Conservation (phyloP, 768 basidiomycete genomes). For the Calocybe cyanea region DNA sequence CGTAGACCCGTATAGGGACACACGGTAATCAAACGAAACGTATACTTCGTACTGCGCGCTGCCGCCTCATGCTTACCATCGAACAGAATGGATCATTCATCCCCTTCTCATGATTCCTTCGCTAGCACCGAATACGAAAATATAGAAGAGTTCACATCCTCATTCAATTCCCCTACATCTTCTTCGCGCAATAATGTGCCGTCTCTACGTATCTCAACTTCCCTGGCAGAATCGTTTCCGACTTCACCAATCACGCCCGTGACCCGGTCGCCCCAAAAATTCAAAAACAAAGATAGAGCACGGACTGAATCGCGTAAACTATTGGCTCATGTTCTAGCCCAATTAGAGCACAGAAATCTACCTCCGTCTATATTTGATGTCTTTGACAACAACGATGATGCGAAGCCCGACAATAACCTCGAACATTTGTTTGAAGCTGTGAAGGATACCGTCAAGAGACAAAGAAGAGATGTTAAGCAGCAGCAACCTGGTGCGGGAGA, state of each 20-base stretch:
- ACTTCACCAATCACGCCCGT: slow-evolving; percentile 17
- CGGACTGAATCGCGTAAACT: slow-evolving; percentile 67
- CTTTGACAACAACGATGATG: slow-evolving; percentile 24
- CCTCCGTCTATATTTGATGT: slow-evolving; percentile 51
- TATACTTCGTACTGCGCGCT: too few species aligned
- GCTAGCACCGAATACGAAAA: neutral
- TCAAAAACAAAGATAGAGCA: slow-evolving; percentile 33
- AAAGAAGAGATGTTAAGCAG: slow-evolving; percentile 20
- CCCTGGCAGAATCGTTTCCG: slow-evolving; percentile 19
- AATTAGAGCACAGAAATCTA: slow-evolving; percentile 53
- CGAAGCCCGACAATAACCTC: slow-evolving; percentile 28
- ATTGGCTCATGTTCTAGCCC: slow-evolving; percentile 57
- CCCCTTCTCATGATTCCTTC: neutral
- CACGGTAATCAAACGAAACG: too few species aligned
- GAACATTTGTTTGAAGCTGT: slow-evolving; percentile 42
- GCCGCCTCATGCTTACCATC: neutral
- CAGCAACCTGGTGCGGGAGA: slow-evolving; percentile 18
- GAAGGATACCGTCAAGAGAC: slow-evolving; percentile 37
- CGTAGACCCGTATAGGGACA: too few species aligned
- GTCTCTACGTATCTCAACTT: slow-evolving; percentile 26
- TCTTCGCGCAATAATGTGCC: slow-evolving; percentile 6
- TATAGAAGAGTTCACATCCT: slow-evolving; percentile 5
- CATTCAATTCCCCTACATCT: slow-evolving; percentile 10
- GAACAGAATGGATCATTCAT: slow-evolving; percentile 5
- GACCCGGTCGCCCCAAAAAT: slow-evolving; percentile 15